Conservation (phyloP, 2,329 filamentous ascomycete genomes). For the Paramyrothecium roridum region DNA sequence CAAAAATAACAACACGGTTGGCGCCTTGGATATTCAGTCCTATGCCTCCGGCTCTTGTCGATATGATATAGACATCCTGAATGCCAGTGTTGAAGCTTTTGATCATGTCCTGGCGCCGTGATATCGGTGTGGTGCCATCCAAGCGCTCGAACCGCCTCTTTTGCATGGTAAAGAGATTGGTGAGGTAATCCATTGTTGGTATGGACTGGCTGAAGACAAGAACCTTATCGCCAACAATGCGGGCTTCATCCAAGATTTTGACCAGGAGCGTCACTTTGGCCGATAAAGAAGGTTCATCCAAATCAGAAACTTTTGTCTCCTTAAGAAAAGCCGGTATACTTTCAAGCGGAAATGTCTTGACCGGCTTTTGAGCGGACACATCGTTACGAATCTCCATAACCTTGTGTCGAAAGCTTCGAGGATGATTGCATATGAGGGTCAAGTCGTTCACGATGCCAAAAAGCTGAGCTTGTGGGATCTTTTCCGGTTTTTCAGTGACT, state of each 20-base stretch:
- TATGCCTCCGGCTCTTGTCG: constrained; percentile 76
- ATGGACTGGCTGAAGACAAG: constrained; percentile 78
- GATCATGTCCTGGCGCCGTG: constrained; percentile 57
- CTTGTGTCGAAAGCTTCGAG: constrained; percentile 40
- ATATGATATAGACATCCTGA: constrained; percentile 71
- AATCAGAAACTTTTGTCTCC: constrained; percentile 34
- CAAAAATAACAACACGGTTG: constrained; percentile 83
- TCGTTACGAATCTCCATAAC: constrained; percentile 11
- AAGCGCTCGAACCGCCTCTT: constrained; percentile 54
- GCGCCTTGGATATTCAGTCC: constrained; percentile 83
- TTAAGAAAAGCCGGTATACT: constrained; percentile 26
- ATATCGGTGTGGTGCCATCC: constrained; percentile 61
- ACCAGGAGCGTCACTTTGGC: constrained; percentile 67
- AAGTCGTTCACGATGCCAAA: constrained; percentile 38
- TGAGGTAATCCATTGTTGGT: constrained; percentile 66
- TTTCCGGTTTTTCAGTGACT: neutral
- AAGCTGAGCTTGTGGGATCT: constrained; percentile 12
- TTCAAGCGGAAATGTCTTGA: constrained; percentile 16
- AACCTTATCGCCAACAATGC: constrained; percentile 64
- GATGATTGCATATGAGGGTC: constrained; percentile 50
- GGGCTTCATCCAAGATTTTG: constrained; percentile 66
- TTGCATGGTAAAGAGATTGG: constrained; percentile 48
- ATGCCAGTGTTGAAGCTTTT: constrained; percentile 64
- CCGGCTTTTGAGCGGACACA: neutral
- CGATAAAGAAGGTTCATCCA: constrained; percentile 52